Conservation (phyloP, 805 yeast species). For the Teunomyces tritomae region DNA sequence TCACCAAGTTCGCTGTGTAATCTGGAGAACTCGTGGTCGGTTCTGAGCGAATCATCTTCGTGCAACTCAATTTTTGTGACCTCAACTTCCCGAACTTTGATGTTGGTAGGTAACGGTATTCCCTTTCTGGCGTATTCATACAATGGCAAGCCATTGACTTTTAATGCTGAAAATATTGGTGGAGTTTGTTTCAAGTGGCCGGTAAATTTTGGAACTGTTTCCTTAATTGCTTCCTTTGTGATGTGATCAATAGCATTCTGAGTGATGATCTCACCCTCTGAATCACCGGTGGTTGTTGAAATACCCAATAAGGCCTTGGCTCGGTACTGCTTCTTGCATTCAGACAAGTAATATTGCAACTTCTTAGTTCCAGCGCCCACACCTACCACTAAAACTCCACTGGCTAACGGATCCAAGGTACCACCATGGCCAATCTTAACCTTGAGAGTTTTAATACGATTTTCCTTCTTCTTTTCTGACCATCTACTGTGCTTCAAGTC, state of each 20-base stretch:
- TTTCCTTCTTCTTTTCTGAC: slow-evolving; percentile 48
- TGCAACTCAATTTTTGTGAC: slow-evolving; percentile 54
- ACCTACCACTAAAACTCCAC: slow-evolving; percentile 91
- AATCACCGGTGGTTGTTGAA: slow-evolving; percentile 91
- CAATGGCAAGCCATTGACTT: slow-evolving; percentile 90
- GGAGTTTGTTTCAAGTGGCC: slow-evolving; percentile 89
- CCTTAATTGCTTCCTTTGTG: slow-evolving; percentile 48
- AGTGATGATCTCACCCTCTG: slow-evolving; percentile 77
- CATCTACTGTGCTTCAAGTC: slow-evolving; percentile 39
- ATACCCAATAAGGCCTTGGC: slow-evolving; percentile 85
- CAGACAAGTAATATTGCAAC: slow-evolving; percentile 66
- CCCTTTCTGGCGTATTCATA: slow-evolving; percentile 94
- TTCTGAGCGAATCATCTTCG: slow-evolving; percentile 50
- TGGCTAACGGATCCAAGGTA: slow-evolving; percentile 90
- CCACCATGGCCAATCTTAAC: slow-evolving; percentile 98
- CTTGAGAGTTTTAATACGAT: slow-evolving; percentile 51
- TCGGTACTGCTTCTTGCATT: slow-evolving; percentile 75
- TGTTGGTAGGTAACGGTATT: slow-evolving; percentile 77
- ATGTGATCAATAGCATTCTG: slow-evolving; percentile 57
- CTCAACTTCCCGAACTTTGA: slow-evolving; percentile 70
- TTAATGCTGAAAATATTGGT: slow-evolving; percentile 90
- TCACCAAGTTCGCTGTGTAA: slow-evolving; percentile 45
- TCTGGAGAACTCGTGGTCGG: slow-evolving; percentile 52
- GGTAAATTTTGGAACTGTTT: slow-evolving; percentile 60
- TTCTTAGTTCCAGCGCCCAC: slow-evolving; percentile 89